phyloP scores from a whole-genome alignment of 2,329 filamentous ascomycete genomes.

The Tolypocladium pustulatum region DNA sequence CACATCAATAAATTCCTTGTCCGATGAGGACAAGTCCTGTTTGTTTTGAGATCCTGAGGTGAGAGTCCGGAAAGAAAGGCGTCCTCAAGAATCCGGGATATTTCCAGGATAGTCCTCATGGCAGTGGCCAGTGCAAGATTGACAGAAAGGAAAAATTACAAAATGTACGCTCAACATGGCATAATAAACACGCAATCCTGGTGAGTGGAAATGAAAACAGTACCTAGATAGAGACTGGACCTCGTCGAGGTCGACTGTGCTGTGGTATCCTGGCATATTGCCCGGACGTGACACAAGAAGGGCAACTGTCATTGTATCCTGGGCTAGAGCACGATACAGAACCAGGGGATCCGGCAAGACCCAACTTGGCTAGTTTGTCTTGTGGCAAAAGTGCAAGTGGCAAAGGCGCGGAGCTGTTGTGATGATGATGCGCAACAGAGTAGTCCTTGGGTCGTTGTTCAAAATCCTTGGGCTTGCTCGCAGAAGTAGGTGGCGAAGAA shows the following conservation, averaged over 20 bases:
- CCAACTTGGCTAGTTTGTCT: constrained; percentile 13
- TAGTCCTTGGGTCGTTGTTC: constrained; percentile 13
- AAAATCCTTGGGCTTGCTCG: constrained; percentile 6
- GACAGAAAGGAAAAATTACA: constrained; percentile 3
- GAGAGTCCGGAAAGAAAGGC: background rate
- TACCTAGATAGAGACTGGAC: constrained; percentile 53
- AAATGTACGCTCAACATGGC: constrained; percentile 6
- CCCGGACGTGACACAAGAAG: constrained; percentile 35
- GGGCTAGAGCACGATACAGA: constrained; percentile 16
- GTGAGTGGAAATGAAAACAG: constrained; percentile 34
- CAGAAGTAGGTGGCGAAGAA: constrained; percentile 10
- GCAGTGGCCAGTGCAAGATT: background rate
- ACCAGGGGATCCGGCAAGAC: constrained; percentile 17
- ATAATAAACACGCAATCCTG: constrained; percentile 30
- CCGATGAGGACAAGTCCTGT: constrained; percentile 8
- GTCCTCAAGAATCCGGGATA: background rate
- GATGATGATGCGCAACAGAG: constrained; percentile 16
- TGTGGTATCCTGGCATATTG: constrained; percentile 44
- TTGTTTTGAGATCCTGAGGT: constrained; percentile 1
- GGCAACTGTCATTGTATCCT: constrained; percentile 38
- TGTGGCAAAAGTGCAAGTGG: constrained; percentile 13
- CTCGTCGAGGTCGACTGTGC: constrained; percentile 44
- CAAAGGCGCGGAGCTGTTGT: constrained; percentile 13
- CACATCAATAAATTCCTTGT: constrained; percentile 1
- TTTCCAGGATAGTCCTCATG: background rate